A percentile compares a stretch with the other conserved stretches of the same genome.
phyloP scores from a whole-genome alignment of 805 yeast genomes.

The Nakazawaea holstii region DNA sequence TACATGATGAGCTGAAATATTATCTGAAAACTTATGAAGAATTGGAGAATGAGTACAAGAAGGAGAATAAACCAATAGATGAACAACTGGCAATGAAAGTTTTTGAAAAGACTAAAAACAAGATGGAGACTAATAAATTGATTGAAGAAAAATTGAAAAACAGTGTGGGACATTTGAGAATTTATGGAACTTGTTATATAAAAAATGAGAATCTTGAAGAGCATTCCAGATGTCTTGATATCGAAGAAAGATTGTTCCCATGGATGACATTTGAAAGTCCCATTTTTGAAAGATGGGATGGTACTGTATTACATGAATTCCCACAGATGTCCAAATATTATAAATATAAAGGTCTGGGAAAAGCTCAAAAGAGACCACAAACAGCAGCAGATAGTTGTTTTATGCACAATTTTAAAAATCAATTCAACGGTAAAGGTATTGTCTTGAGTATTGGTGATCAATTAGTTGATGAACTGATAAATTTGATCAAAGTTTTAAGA shows the following conservation, averaged over 20 bases:
- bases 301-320: constrained; percentile 18
- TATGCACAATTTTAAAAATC: constrained; percentile 22
- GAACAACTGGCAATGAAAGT: constrained; percentile 9
- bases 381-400: constrained; percentile 17
- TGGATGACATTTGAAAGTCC: constrained; percentile 36
- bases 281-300: constrained; percentile 34
- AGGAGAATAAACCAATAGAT: constrained; percentile 7
- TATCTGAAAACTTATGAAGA: constrained; percentile 7
- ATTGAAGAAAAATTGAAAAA: constrained; percentile 26
- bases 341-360: constrained; percentile 8
- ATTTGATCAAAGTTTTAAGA: constrained; percentile 43
- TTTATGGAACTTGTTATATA: constrained; percentile 39
- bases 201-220: constrained; percentile 4
- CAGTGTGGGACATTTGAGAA: constrained; percentile 36
- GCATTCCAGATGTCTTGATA: constrained; percentile 20
- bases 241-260: constrained; percentile 34
- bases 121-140: not conserved
- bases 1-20: constrained; percentile 10
- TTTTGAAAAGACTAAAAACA: constrained; percentile 2
- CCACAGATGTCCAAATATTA: constrained; percentile 25
- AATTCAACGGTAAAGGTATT: constrained; percentile 43
- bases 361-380: not conserved
- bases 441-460: constrained; percentile 48
- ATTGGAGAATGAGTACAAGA: constrained; percentile 5
- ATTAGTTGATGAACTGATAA: constrained; percentile 40